Evolutionary conservation across 257 asterid species (phyloP).

Genomic region (Solanum tacnaense): DNA sequence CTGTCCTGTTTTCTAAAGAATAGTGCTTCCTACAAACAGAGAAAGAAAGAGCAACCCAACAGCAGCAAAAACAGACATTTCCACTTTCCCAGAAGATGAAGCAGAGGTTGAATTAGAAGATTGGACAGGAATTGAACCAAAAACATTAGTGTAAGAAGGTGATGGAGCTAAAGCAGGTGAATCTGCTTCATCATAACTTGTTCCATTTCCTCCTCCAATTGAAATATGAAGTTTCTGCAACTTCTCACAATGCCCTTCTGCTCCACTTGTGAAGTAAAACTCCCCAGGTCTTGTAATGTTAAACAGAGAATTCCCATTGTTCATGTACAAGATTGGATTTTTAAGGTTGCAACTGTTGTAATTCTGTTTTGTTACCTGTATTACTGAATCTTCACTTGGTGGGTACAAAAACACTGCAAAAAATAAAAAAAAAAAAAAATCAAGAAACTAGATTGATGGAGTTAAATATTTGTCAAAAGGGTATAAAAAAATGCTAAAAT

Average conservation of each 20-base stretch:
- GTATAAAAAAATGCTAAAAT: neutral
- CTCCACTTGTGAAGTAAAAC: conserved; percentile 76
- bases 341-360: conserved; percentile 58
- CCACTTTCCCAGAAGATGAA: conserved; percentile 16
- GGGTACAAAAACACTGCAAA: conserved; percentile 89
- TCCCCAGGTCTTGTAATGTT: conserved; percentile 50
- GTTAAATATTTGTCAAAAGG: neutral
- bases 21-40: neutral
- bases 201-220: conserved; percentile 59
- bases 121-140: conserved; percentile 61
- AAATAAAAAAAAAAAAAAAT: neutral
- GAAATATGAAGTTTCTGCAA: conserved; percentile 58
- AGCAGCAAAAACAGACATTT: conserved; percentile 14
- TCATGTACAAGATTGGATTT: conserved; percentile 66
- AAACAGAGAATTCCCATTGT: conserved; percentile 74
- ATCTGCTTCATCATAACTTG: conserved; percentile 20
- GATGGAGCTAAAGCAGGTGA: conserved; percentile 45
- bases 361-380: conserved; percentile 52
- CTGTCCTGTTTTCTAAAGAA: neutral
- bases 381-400: conserved; percentile 86
- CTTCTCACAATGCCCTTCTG: conserved; percentile 50
- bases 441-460: neutral
- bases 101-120: conserved; percentile 2
- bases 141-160: conserved; percentile 53
- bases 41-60: conserved; percentile 16